phyloP scores from a whole-genome alignment of 2,329 filamentous ascomycete genomes.

The Alternaria sp. region DNA sequence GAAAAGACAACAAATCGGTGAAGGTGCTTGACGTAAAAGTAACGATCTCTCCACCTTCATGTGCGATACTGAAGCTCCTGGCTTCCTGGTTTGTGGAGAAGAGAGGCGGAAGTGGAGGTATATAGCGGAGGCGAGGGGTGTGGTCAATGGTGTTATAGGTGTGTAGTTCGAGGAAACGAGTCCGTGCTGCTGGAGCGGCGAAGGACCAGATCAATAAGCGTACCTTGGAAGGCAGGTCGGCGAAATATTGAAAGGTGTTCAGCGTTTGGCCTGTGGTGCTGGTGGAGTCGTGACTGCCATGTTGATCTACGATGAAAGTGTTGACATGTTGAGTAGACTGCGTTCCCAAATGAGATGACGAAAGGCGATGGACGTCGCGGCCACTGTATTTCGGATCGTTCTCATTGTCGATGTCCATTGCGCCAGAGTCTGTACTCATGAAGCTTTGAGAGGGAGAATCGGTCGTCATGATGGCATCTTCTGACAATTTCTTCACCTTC shows the following conservation, averaged over 20 bases:
- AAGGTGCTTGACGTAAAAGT: background rate
- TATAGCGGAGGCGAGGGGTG: slow-evolving; percentile 16
- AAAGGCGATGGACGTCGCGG: background rate
- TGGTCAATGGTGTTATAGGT: slow-evolving; percentile 16
- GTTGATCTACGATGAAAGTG: background rate
- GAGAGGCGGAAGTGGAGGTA: slow-evolving; percentile 19
- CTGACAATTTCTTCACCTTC: background rate
- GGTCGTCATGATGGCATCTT: slow-evolving; percentile 2
- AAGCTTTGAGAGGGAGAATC: slow-evolving; percentile 3
- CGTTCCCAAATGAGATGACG: background rate
- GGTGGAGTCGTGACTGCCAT: background rate
- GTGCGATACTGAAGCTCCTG: slow-evolving; percentile 14
- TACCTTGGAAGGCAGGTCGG: slow-evolving; percentile 1
- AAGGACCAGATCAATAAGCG: slow-evolving; percentile 14
- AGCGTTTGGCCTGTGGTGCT: background rate
- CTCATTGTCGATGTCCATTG: slow-evolving; percentile 2
- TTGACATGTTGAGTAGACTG: background rate
- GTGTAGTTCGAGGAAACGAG: slow-evolving; percentile 27
- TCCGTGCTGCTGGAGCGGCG: slow-evolving; percentile 17
- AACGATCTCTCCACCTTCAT: slow-evolving; percentile 18
- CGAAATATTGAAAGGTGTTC: slow-evolving; percentile 4
- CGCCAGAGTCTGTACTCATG: background rate
- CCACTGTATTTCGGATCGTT: background rate
- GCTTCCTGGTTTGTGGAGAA: slow-evolving; percentile 18
- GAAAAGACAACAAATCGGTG: background rate